Evolutionary conservation across 495 filamentous ascomycete genomes (phyloP).

Genomic region (Podospora conica): DNA sequence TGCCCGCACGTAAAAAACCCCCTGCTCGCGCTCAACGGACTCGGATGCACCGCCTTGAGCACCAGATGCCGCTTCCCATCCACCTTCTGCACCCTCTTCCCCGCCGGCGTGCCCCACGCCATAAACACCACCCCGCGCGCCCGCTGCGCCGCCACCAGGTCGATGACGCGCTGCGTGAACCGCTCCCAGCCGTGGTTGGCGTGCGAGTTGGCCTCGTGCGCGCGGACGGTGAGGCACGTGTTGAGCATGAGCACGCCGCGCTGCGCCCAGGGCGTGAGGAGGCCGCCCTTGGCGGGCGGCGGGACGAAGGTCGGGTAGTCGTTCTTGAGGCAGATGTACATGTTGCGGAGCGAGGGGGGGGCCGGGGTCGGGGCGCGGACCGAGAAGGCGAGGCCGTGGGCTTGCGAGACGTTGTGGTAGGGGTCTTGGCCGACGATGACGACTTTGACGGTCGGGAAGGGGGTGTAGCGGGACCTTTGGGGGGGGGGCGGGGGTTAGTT

Average conservation of each 20-base stretch:
- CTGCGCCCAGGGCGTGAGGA: slow-evolving; percentile 89
- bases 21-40: slow-evolving; percentile 69
- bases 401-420: slow-evolving; percentile 93
- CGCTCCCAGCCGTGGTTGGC: slow-evolving; percentile 80
- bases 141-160: slow-evolving; percentile 69
- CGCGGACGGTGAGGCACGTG: slow-evolving; percentile 84
- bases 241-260: slow-evolving; percentile 88
- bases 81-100: slow-evolving; percentile 63
- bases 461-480: slow-evolving; percentile 79
- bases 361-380: slow-evolving; percentile 83
- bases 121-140: slow-evolving; percentile 83
- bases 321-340: slow-evolving; percentile 76
- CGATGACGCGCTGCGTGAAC: slow-evolving; percentile 86
- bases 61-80: slow-evolving; percentile 68
- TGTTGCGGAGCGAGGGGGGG: slow-evolving; percentile 83
- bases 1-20: slow-evolving; percentile 87
- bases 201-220: slow-evolving; percentile 80
- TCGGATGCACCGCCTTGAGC: slow-evolving; percentile 81
- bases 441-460: slow-evolving; percentile 75
- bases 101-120: slow-evolving; percentile 83
- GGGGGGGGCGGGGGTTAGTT: neutral
- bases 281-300: slow-evolving; percentile 69
- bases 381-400: slow-evolving; percentile 91
- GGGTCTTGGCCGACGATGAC: slow-evolving; percentile 95
- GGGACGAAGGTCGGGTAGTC: slow-evolving; percentile 77